Base-by-base conservation (phyloP, 768 basidiomycete species). In the Boletus rubropictus region DNA sequence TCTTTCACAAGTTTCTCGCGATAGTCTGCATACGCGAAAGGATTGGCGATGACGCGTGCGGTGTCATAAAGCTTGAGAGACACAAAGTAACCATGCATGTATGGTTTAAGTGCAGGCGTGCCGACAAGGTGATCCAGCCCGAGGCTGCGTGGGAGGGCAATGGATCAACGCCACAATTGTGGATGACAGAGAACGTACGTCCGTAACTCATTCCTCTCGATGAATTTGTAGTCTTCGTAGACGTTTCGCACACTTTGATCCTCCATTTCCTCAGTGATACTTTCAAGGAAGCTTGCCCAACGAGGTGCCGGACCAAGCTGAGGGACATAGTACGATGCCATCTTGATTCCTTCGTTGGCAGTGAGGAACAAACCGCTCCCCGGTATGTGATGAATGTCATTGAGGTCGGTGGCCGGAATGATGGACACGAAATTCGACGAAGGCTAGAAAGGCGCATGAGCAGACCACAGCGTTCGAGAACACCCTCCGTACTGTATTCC, bases 51-150 rank as follows among this genome's bases (percentile, higher is more conserved):
- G 53, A 95, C 79, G 27, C 94, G 84, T 2, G 96, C 96, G 42
- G 94, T 86, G 57, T 94, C 90, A 72, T 98, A 98, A 5, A 98
- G 80, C 59, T 92, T 90, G 69, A 98, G 82, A 5, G 93, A 89
- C 52, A 97, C 69, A 73, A 99, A 98, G 80, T 94, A 98, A 35
- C 96, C 96, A 67, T 99, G 96, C 95, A 99, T 97, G 70, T 98
- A 99, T 4, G 96, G 96, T 67, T 95, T 95, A 75, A 98, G 88
- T 15, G 88, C 82, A 18, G 92, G 84, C 5, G 94, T 95, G 42
- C 96, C 96, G 54, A 96, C 72, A 57, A 99, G 89, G 64, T 95
- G 91, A 55, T 93, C 88, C 63, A 99, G 69, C n/a, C 93, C 89
- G 51, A 99, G 82, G 29, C 92, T 95, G 58, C 32, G 47, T 42